Evolutionary conservation across 257 asterid genomes (phyloP).

Genomic region (Plantago elongata): DNA sequence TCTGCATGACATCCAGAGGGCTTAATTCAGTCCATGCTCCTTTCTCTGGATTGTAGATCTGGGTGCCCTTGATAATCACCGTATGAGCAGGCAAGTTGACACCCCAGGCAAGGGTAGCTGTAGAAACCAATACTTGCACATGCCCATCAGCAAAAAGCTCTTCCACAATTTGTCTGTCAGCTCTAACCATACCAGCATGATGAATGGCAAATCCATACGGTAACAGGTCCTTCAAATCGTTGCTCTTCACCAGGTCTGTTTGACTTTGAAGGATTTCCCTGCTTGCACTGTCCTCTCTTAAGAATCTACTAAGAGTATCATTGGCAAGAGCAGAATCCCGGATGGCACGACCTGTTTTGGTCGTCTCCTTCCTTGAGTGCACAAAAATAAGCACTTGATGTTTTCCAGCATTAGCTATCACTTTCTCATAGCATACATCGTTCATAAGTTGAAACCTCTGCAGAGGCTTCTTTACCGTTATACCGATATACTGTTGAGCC

Average conservation of each 20-base stretch:
- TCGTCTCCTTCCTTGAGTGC: constrained; percentile 58
- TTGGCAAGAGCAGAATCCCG: constrained; percentile 53
- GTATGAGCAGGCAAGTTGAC: constrained; percentile 65
- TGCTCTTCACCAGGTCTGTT: constrained; percentile 50
- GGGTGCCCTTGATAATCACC: constrained; percentile 60
- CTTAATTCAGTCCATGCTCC: constrained; percentile 66
- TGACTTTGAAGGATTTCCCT: constrained; percentile 58
- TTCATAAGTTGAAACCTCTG: constrained; percentile 66
- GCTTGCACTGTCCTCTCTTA: constrained; percentile 60
- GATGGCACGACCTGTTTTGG: constrained; percentile 56
- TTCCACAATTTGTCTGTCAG: constrained; percentile 58
- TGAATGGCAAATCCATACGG: constrained; percentile 65
- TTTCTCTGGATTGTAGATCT: constrained; percentile 59
- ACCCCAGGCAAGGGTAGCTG: constrained; percentile 68
- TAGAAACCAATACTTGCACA: constrained; percentile 55
- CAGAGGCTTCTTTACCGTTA: constrained; percentile 51
- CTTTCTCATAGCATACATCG: constrained; percentile 60
- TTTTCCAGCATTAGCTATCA: constrained; percentile 47
- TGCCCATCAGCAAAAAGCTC: constrained; percentile 63
- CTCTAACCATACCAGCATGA: constrained; percentile 63
- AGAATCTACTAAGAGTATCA: constrained; percentile 50
- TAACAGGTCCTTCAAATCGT: constrained; percentile 50
- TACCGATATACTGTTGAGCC: constrained; percentile 59
- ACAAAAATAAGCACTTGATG: constrained; percentile 63
- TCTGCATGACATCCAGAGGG: constrained; percentile 65